Evolutionary conservation across 352 stramenopile species (phyloP), one percentile per base, ranked within the genome.

Genomic region (Phytophthora sojae): DNA sequence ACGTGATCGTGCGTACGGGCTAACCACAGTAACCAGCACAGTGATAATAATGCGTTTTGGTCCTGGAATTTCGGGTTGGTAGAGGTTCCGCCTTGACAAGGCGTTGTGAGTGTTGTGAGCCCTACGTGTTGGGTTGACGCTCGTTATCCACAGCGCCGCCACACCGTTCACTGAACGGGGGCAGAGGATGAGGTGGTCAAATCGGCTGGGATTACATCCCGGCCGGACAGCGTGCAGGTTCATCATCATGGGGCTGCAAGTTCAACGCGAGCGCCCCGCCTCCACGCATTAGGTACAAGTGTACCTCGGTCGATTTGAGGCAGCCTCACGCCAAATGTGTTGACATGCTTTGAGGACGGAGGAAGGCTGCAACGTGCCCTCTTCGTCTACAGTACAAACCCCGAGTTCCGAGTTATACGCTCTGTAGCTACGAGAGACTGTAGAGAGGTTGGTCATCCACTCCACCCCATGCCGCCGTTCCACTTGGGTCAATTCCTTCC

Each of bases 131-230:
- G 29, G 29, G 6, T 11, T 6, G 9, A 1, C 44, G n/a, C n/a
- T 51, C 44, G 17, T 57, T 44, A 44, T 21, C 29, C 52, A 44
- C 26, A 29, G 57, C 49, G 17, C 44, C 23, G 19, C n/a, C n/a
- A 19, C 21, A 29, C 19, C 25, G 17, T 51, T 51, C 6, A 21
- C 44, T 19, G 6, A 51, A 6, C 4, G n/a, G 21, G 42, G 23
- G 44, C 42, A 52, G 35, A 19, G 30, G 56, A 32, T 37, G 15
- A 49, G 51, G 21, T 8, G 44, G 37, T 21, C 45, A 64, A 64
- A 64, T 64, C 57, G n/a, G 45, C 57, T 57, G 57, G 57, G 57
- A 64, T 49, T 45, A 49, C 57, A 37, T 55, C 37, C 23, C 15
- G 17, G 17, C 30, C 4, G 29, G 29, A 7, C 6, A 11, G 29